These are phyloP conservation scores for Backusella macrospora DNA, from an alignment of 192 early-diverging fungal species.

Conservation along the genomic window DNA sequence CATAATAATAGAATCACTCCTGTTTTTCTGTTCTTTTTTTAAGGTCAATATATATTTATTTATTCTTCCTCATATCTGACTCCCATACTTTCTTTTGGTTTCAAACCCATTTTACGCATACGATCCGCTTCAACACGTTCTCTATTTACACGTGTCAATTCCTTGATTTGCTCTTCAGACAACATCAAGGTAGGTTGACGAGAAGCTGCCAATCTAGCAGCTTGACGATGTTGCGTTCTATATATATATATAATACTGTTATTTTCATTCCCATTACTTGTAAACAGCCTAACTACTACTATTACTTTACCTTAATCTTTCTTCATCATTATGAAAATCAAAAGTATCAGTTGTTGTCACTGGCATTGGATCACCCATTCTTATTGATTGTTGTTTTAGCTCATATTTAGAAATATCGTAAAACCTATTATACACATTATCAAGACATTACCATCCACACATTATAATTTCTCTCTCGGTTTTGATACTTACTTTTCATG, in stretches of 20 bases:
- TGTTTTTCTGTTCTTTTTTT: too few relatives aligned
- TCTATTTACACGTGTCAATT: conserved; percentile 44
- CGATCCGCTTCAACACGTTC: conserved; percentile 55
- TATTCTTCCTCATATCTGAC: conserved; percentile 51
- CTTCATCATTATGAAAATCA: conserved; percentile 56
- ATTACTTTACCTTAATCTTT: conserved; percentile 41
- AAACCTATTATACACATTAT: conserved; percentile 28
- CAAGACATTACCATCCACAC: not conserved
- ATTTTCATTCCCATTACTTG: not conserved
- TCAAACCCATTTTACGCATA: conserved; percentile 55
- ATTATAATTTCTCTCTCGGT: not conserved
- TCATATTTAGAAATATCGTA: conserved; percentile 59
- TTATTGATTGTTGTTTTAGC: conserved; percentile 44
- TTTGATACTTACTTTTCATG: conserved; percentile 53
- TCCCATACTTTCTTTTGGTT: conserved; percentile 50
- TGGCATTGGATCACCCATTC: conserved; percentile 47
- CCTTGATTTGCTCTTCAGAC: conserved; percentile 50
- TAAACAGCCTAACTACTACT: not conserved
- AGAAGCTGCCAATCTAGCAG: conserved; percentile 22
- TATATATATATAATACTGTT: not conserved
- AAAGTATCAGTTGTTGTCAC: conserved; percentile 25
- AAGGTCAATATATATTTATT: not conserved
- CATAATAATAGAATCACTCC: too few relatives aligned
- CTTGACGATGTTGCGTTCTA: conserved; percentile 35
- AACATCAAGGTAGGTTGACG: conserved; percentile 23